These are phyloP conservation scores for Fusarium phyllophilum DNA, from an alignment of 2,329 filamentous ascomycete genomes.

Conservation along the genomic window DNA sequence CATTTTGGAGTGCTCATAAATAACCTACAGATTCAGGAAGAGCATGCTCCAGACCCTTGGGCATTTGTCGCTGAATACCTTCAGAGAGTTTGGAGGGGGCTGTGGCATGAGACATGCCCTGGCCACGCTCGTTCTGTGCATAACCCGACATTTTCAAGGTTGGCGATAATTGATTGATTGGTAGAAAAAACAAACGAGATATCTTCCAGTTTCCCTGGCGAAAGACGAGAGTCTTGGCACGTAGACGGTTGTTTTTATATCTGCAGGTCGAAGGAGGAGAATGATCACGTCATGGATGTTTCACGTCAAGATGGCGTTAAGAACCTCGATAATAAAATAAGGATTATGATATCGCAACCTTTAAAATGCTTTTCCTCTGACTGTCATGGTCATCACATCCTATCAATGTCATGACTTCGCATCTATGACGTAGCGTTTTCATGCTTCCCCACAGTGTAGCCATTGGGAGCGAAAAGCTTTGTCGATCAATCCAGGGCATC, in stretches of 20 bases:
- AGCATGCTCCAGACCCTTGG: constrained; percentile 29
- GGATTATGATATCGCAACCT: background rate
- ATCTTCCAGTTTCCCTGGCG: background rate
- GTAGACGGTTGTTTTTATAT: background rate
- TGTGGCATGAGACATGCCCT: constrained; percentile 37
- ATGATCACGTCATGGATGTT: background rate
- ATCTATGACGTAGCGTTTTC: constrained; percentile 7
- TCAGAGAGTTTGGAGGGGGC: constrained; percentile 32
- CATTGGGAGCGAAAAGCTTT: background rate
- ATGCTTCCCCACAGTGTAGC: background rate
- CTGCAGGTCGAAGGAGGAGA: background rate
- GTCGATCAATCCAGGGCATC: background rate
- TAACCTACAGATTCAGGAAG: constrained; percentile 35
- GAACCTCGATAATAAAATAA: background rate
- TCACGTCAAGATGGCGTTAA: background rate
- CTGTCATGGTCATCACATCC: background rate
- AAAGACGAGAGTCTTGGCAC: background rate
- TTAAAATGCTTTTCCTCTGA: background rate
- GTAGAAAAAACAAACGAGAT: background rate
- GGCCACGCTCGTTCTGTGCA: constrained; percentile 17
- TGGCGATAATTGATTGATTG: background rate
- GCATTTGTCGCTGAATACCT: constrained; percentile 28
- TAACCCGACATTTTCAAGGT: background rate
- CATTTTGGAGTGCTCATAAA: rapidly evolving
- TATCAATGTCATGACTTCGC: background rate